Conservation (phyloP, 78 protist genomes). For the Speleostelium caveatum region DNA sequence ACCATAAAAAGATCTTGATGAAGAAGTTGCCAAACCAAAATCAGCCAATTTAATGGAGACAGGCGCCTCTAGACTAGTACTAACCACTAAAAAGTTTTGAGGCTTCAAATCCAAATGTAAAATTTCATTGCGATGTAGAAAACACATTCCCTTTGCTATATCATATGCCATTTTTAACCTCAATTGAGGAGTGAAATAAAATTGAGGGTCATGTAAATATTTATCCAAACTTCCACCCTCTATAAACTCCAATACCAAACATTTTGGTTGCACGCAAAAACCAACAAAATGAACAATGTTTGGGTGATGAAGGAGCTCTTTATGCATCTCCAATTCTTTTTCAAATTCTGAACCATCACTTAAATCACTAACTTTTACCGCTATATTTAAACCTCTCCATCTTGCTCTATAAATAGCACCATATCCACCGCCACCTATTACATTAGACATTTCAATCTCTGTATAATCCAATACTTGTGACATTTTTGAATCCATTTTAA, state of each 20-base stretch:
- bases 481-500: constrained; percentile 67
- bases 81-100: constrained; percentile 73
- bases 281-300: constrained; percentile 78
- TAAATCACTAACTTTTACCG: constrained; percentile 49
- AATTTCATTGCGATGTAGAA: constrained; percentile 74
- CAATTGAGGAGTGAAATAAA: constrained; percentile 45
- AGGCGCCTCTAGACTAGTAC: constrained; percentile 42
- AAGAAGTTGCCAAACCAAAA: constrained; percentile 67
- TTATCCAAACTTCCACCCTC: constrained; percentile 77
- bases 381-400: constrained; percentile 62
- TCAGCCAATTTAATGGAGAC: constrained; percentile 69
- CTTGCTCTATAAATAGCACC: constrained; percentile 66
- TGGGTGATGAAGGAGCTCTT: constrained; percentile 73
- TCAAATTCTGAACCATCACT: constrained; percentile 71
- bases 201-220: constrained; percentile 19
- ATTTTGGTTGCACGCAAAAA: constrained; percentile 64
- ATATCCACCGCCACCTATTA: constrained; percentile 77
- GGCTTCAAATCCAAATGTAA: constrained; percentile 80
- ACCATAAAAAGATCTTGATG: constrained; percentile 60
- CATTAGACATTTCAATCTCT: constrained; percentile 49
- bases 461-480: constrained; percentile 68
- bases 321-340: constrained; percentile 74
- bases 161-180: constrained; percentile 77
- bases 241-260: constrained; percentile 56
- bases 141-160: constrained; percentile 81